Evolutionary conservation across 768 basidiomycete genomes (phyloP).

Genomic region (Mycena amicta): DNA sequence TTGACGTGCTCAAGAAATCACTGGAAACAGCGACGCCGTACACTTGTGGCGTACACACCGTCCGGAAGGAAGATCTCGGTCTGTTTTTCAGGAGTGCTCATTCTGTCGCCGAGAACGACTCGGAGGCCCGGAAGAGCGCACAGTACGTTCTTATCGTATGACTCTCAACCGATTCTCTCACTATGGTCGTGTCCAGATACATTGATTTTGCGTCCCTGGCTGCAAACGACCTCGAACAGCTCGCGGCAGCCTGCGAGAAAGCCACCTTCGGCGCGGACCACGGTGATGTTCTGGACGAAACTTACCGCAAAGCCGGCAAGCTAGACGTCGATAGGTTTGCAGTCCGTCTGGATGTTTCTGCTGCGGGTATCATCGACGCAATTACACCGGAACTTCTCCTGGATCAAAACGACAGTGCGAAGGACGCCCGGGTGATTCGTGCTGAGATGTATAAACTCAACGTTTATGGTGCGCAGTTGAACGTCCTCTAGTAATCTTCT

Average conservation of each 20-base stretch:
- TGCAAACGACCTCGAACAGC: neutral
- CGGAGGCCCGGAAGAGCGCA: no score
- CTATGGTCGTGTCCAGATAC: no score
- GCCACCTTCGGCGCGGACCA: conserved; percentile 28
- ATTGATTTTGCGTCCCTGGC: conserved; percentile 2
- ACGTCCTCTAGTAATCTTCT: no score
- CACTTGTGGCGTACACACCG: no score
- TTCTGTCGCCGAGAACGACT: no score
- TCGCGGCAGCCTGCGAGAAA: conserved; percentile 19
- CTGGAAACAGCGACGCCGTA: no score
- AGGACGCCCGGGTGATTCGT: conserved; percentile 31
- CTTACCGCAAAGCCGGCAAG: conserved; percentile 31
- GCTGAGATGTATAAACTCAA: conserved; percentile 49
- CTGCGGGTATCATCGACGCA: conserved; percentile 25
- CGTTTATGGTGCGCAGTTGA: conserved; percentile 38
- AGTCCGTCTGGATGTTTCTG: conserved; percentile 25
- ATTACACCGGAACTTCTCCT: conserved; percentile 19
- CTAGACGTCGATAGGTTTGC: conserved; percentile 29
- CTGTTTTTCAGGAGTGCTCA: no score
- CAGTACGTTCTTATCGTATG: no score
- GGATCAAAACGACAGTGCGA: conserved; percentile 10
- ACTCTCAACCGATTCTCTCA: no score
- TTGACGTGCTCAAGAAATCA: no score
- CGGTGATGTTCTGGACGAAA: conserved; percentile 30
- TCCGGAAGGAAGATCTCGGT: no score